Conservation (phyloP, 2,329 filamentous ascomycete genomes). For the Pezicula rhizophila region DNA sequence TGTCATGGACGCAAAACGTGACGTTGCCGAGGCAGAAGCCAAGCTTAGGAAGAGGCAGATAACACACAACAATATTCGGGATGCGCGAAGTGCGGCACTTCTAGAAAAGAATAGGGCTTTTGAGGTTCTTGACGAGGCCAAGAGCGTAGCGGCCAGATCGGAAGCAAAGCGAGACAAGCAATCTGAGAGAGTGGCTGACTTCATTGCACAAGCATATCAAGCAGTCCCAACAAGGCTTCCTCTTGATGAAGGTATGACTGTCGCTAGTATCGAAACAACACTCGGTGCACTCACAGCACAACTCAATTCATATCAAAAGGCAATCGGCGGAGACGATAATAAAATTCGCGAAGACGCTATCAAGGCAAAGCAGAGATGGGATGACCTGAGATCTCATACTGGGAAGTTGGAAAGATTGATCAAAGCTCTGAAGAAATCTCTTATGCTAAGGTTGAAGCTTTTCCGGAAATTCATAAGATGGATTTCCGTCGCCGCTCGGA, state of each 20-base stretch:
- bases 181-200: constrained; percentile 43
- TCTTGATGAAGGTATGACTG: constrained; percentile 59
- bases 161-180: constrained; percentile 43
- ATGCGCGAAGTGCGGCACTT: constrained; percentile 47
- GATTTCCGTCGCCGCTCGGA: constrained; percentile 80
- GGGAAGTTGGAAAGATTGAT: constrained; percentile 38
- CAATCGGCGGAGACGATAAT: constrained; percentile 57
- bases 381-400: constrained; percentile 38
- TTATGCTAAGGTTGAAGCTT: constrained; percentile 63
- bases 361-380: constrained; percentile 32
- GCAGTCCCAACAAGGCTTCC: constrained; percentile 49
- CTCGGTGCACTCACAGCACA: constrained; percentile 50
- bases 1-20: constrained; percentile 31
- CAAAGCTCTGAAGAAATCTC: constrained; percentile 46
- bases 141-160: constrained; percentile 37
- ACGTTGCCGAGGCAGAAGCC: constrained; percentile 29
- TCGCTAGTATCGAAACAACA: constrained; percentile 47
- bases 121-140: constrained; percentile 42
- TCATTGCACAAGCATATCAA: constrained; percentile 45
- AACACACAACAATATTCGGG: constrained; percentile 43
- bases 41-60: constrained; percentile 49
- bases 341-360: constrained; percentile 49
- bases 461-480: constrained; percentile 78
- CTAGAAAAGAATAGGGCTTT: constrained; percentile 57
- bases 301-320: constrained; percentile 48